Conservation (phyloP, 2,329 filamentous ascomycete species). For the Pseudocercospora vitis region DNA sequence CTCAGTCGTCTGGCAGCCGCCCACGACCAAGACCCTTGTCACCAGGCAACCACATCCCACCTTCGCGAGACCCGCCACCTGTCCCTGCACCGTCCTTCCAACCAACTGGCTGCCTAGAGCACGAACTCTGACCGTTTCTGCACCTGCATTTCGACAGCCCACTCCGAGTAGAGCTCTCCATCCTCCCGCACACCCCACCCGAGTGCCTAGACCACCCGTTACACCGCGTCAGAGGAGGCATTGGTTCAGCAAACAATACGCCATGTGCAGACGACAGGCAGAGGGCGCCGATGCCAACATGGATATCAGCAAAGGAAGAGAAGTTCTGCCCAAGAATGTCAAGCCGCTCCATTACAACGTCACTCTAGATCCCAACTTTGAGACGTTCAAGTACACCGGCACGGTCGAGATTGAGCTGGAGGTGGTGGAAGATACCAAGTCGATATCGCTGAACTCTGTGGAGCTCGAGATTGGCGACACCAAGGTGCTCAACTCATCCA, state of each 20-base stretch:
- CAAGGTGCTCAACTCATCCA: slow-evolving; percentile 59
- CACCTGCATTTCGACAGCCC: not conserved
- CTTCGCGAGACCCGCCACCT: not conserved
- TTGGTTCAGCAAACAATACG: slow-evolving; percentile 71
- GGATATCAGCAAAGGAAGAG: slow-evolving; percentile 66
- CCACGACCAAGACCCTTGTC: not conserved
- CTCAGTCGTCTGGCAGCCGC: not conserved
- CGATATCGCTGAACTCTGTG: slow-evolving; percentile 82
- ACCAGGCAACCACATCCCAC: not conserved
- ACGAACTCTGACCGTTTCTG: not conserved
- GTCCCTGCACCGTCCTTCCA: not conserved
- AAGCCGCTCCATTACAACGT: slow-evolving; percentile 90
- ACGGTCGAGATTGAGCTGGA: slow-evolving; percentile 84
- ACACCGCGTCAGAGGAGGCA: slow-evolving; percentile 45
- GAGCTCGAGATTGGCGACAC: slow-evolving; percentile 80
- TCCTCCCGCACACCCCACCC: not conserved
- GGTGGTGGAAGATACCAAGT: slow-evolving; percentile 78
- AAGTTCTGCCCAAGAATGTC: slow-evolving; percentile 88
- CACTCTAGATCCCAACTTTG: slow-evolving; percentile 86
- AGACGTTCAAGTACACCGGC: slow-evolving; percentile 83
- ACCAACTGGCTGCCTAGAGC: not conserved
- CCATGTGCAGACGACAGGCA: slow-evolving; percentile 66
- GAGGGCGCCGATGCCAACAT: slow-evolving; percentile 58
- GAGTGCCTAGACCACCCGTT: not conserved
- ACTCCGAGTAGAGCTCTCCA: not conserved